A percentile compares a stretch with the other conserved stretches of the same genome.
Conservation (phyloP, 108 stramenopile genomes). For the Skeletonema grethae region DNA sequence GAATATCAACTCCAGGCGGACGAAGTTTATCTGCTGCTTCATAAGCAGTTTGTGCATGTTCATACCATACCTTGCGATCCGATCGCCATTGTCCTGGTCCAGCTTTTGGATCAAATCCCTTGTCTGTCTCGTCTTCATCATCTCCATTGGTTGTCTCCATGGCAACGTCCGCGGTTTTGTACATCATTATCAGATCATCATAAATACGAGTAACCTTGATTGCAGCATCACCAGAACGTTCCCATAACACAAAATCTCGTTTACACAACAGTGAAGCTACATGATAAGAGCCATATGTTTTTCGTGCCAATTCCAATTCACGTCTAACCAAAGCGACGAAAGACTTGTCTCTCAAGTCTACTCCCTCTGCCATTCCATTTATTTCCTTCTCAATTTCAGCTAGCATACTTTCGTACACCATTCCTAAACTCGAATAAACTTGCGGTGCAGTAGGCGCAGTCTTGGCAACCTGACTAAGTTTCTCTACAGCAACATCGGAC, state of each 20-base stretch:
- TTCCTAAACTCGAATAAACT: constrained; percentile 83
- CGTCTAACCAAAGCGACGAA: constrained; percentile 30
- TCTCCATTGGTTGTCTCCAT: not conserved
- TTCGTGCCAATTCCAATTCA: constrained; percentile 68
- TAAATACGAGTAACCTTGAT: constrained; percentile 62
- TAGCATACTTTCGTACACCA: constrained; percentile 86
- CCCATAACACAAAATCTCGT: constrained; percentile 79
- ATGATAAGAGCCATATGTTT: constrained; percentile 83
- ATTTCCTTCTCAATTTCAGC: constrained; percentile 38
- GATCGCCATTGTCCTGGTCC: constrained; percentile 19
- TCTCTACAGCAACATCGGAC: constrained; percentile 64
- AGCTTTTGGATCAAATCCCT: constrained; percentile 25
- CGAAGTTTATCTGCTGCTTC: constrained; percentile 70
- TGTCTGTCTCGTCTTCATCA: constrained; percentile 16
- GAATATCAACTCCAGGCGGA: constrained; percentile 80
- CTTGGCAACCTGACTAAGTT: constrained; percentile 67
- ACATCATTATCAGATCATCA: constrained; percentile 16
- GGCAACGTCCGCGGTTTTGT: constrained; percentile 1
- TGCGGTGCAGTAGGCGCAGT: constrained; percentile 86
- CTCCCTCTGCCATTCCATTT: constrained; percentile 4
- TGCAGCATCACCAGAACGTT: constrained; percentile 78
- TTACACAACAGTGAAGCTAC: constrained; percentile 82
- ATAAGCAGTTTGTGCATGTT: constrained; percentile 74
- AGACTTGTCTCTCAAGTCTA: constrained; percentile 16
- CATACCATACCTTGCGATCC: constrained; percentile 53